Conservation (phyloP, 2,329 filamentous ascomycete species). For the Clonostachys solani region DNA sequence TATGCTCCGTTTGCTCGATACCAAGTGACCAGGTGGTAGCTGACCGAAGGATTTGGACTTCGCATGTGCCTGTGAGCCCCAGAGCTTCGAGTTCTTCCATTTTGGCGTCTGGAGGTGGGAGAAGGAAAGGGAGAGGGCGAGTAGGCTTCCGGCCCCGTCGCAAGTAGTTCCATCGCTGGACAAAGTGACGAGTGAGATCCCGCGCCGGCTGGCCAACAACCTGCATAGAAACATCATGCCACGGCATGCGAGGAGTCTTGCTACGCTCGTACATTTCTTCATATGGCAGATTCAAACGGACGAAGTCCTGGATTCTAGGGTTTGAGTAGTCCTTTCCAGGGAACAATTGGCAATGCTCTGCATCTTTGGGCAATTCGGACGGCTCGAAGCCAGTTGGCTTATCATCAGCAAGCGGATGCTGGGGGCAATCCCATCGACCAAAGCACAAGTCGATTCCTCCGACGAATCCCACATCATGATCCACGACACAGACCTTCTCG, state of each 20-base stretch:
- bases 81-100: conserved; percentile 80
- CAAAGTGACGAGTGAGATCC: conserved; percentile 92
- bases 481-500: conserved; percentile 95
- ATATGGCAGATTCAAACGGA: conserved; percentile 86
- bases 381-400: conserved; percentile 92
- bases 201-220: conserved; percentile 93
- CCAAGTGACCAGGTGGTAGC: conserved; percentile 90
- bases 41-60: conserved; percentile 92
- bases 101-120: conserved; percentile 90
- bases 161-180: conserved; percentile 97
- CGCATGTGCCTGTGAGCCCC: conserved; percentile 88
- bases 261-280: conserved; percentile 98
- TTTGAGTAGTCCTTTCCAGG: conserved; percentile 99
- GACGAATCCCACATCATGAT: conserved; percentile 93
- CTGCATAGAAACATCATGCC: conserved; percentile 98
- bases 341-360: conserved; percentile 93
- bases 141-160: conserved; percentile 90
- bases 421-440: conserved; percentile 93
- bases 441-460: conserved; percentile 97
- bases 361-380: conserved; percentile 71
- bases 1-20: conserved; percentile 82
- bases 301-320: conserved; percentile 92
- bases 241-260: conserved; percentile 89
- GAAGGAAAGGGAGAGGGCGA: conserved; percentile 84
- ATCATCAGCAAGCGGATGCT: conserved; percentile 87